phyloP scores from a whole-genome alignment of 2,329 filamentous ascomycete species.

The Lachnum nothofagi region DNA sequence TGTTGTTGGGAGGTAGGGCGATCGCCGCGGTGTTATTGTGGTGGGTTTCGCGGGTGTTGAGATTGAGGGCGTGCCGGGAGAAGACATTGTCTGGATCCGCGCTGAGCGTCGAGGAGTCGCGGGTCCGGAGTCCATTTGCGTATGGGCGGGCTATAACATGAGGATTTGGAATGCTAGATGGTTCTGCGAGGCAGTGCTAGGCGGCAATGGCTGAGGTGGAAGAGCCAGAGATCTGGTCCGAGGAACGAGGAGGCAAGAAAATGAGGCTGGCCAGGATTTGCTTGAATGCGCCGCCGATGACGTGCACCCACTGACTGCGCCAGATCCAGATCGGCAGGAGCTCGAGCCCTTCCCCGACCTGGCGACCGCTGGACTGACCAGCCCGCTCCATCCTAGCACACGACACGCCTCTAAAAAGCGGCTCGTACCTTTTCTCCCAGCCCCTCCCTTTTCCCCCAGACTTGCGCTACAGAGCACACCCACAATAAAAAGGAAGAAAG shows the following conservation, averaged over 20 bases:
- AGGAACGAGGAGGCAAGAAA: not conserved
- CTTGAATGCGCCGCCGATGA: slow-evolving; percentile 13
- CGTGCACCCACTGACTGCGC: slow-evolving; percentile 6
- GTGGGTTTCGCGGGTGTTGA: slow-evolving; percentile 5
- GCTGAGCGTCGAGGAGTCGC: slow-evolving; percentile 28
- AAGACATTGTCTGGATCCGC: slow-evolving; percentile 23
- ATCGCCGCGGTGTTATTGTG: slow-evolving; percentile 22
- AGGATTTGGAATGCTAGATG: slow-evolving; percentile 3
- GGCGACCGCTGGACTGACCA: no score
- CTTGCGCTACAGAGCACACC: not conserved
- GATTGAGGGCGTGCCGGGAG: slow-evolving; percentile 11
- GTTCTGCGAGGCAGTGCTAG: not conserved
- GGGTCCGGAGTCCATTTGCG: slow-evolving; percentile 27
- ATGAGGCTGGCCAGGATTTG: not conserved
- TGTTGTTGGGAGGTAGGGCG: slow-evolving; percentile 64
- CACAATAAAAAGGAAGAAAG: not conserved
- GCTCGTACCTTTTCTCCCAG: not conserved
- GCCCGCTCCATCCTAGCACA: no score
- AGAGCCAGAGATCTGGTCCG: no score
- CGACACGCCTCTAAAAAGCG: no score
- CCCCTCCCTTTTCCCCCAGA: not conserved
- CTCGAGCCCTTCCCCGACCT: no score
- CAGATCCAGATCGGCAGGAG: not conserved
- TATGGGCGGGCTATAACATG: slow-evolving; percentile 25
- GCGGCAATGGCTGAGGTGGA: no score